These are phyloP conservation scores for Penicillium sp. DNA, from an alignment of 2,329 filamentous ascomycete species.

Conservation along the genomic window DNA sequence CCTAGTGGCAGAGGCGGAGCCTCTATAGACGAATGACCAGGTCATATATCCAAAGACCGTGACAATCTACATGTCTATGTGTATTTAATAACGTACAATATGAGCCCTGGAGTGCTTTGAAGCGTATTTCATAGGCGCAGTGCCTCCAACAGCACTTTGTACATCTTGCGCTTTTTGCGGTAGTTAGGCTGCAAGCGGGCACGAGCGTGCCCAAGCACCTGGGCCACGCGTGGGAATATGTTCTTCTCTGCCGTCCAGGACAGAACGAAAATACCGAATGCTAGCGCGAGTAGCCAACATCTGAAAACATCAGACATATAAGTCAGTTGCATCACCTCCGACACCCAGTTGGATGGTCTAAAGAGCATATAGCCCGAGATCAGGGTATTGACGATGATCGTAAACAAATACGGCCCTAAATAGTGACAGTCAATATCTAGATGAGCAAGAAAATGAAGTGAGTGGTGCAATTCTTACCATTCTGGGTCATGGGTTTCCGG, in stretches of 20 bases:
- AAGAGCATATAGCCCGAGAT: constrained; percentile 79
- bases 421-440: constrained; percentile 19
- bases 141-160: constrained; percentile 74
- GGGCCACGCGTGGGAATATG: constrained; percentile 67
- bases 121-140: constrained; percentile 45
- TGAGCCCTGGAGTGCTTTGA: not conserved
- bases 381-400: constrained; percentile 65
- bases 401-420: constrained; percentile 76
- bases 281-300: constrained; percentile 67
- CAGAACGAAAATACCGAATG: constrained; percentile 63
- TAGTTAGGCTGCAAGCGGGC: constrained; percentile 54
- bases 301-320: constrained; percentile 70
- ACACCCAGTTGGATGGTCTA: constrained; percentile 66
- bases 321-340: constrained; percentile 79
- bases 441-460: constrained; percentile 1
- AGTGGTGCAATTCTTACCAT: constrained; percentile 57
- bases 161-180: constrained; percentile 78
- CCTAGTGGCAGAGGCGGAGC: not conserved
- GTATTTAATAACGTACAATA: constrained; percentile 10
- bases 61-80: constrained; percentile 12
- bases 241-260: constrained; percentile 71
- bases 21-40: not conserved
- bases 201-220: constrained; percentile 62
- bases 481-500: constrained; percentile 72
- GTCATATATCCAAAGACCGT: not conserved